Conservation (phyloP, 1,284 basidiomycete species). For the Ceratobasidium papillatum region DNA sequence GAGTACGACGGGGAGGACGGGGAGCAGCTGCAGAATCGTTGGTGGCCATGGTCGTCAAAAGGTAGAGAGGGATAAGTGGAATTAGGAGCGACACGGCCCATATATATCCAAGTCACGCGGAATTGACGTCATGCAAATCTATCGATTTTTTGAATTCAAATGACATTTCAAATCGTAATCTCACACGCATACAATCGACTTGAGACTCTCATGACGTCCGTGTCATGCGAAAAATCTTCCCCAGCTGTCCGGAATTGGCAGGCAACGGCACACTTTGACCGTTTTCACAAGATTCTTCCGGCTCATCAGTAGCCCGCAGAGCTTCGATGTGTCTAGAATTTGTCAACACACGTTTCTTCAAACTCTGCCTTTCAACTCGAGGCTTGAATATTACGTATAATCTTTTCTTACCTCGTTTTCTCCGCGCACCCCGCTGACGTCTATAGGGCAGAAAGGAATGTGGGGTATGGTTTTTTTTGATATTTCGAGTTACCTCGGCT, state of each 20-base stretch:
- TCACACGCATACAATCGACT: slow-evolving; percentile 4
- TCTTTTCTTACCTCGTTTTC: neutral
- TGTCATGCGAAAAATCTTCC: slow-evolving; percentile 3
- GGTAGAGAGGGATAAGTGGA: neutral
- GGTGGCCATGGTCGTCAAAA: slow-evolving; percentile 6
- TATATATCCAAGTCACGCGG: slow-evolving; percentile 35
- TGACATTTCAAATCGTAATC: neutral
- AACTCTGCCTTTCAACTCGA: neutral
- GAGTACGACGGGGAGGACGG: slow-evolving; percentile 28
- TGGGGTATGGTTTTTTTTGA: neutral
- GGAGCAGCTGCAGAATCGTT: neutral
- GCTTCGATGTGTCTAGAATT: slow-evolving; percentile 11
- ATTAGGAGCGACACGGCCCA: neutral
- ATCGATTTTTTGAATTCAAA: neutral
- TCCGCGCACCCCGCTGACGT: neutral
- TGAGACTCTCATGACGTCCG: slow-evolving; percentile 14
- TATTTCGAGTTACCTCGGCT: neutral
- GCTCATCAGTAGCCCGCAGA: neutral
- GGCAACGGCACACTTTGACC: neutral
- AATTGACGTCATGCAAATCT: slow-evolving; percentile 24
- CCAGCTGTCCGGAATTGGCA: neutral
- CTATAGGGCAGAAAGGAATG: neutral
- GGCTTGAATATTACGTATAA: neutral
- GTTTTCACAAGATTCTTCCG: neutral
- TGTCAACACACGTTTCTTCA: slow-evolving; percentile 8